Conservation (phyloP, 2,329 filamentous ascomycete species). For the Aspergillus neoniger region DNA sequence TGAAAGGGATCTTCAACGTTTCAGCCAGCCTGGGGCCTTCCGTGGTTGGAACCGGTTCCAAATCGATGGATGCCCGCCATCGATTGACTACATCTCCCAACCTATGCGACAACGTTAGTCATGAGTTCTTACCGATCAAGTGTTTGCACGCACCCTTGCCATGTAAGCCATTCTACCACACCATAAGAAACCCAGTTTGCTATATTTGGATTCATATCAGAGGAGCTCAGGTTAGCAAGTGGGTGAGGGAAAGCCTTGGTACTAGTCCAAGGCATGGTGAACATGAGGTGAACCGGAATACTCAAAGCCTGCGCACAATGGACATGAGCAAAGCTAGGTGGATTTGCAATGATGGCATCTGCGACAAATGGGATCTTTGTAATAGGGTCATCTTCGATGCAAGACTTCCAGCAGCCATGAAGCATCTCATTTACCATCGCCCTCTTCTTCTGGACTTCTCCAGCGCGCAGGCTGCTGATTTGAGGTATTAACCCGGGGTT, state of each 20-base stretch:
- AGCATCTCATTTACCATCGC: conserved; percentile 41
- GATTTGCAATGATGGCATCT: conserved; percentile 58
- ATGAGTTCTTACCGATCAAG: neutral
- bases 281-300: conserved; percentile 55
- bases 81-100: conserved; percentile 51
- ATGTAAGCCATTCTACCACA: conserved; percentile 53
- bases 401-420: conserved; percentile 44
- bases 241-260: conserved; percentile 53
- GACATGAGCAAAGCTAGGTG: conserved; percentile 55
- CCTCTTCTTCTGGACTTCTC: conserved; percentile 35
- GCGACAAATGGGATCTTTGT: conserved; percentile 52
- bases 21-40: conserved; percentile 42
- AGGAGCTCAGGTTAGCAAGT: conserved; percentile 49
- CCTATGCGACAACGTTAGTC: conserved; percentile 16
- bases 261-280: conserved; percentile 55
- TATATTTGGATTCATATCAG: conserved; percentile 34
- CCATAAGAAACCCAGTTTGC: conserved; percentile 51
- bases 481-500: conserved; percentile 48
- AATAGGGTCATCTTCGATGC: conserved; percentile 36
- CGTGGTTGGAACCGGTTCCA: conserved; percentile 42
- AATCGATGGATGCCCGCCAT: conserved; percentile 43
- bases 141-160: conserved; percentile 46
- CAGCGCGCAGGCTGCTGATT: conserved; percentile 40
- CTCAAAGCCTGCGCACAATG: conserved; percentile 55
- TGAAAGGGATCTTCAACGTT: conserved; percentile 44